phyloP scores from a whole-genome alignment of 306 rosid genomes.

The Carpinus fangiana region DNA sequence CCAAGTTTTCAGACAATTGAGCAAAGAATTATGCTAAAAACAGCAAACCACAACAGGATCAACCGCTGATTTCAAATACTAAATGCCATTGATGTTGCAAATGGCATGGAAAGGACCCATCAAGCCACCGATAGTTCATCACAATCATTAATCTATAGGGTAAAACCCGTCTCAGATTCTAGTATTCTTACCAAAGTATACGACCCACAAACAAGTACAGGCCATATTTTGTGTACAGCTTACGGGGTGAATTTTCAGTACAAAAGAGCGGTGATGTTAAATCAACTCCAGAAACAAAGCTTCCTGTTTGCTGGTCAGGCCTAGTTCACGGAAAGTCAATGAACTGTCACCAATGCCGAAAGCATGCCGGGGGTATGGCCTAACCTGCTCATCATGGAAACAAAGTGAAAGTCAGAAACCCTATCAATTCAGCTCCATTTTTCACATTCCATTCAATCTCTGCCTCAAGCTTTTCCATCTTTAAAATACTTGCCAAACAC shows the following conservation, averaged over 20 bases:
- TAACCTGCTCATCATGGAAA: constrained; percentile 53
- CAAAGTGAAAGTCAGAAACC: constrained; percentile 3
- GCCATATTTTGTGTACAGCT: neutral
- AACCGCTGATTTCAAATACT: neutral
- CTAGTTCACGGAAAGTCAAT: constrained; percentile 62
- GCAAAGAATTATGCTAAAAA: no score
- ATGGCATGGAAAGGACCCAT: neutral
- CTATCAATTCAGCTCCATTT: neutral
- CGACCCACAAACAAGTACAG: constrained; percentile 4
- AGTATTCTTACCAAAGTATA: neutral
- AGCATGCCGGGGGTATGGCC: constrained; percentile 71
- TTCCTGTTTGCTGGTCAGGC: constrained; percentile 76
- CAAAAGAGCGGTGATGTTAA: constrained; percentile 23
- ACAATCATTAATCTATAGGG: neutral
- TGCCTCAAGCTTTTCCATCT: neutral
- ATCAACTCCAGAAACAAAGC: constrained; percentile 81
- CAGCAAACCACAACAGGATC: neutral
- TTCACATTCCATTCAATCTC: neutral
- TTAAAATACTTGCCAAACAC: neutral
- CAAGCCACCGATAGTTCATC: neutral
- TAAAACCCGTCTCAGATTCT: neutral
- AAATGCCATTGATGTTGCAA: neutral
- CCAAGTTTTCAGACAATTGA: no score
- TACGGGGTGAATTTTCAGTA: constrained; percentile 9
- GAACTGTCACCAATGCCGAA: constrained; percentile 46